Percentiles rank a stretch among this genome's conserved stretches.
Evolutionary conservation across 176 grass and related monocot species (phyloP).

Genomic region (Echinochloa phyllopogon): DNA sequence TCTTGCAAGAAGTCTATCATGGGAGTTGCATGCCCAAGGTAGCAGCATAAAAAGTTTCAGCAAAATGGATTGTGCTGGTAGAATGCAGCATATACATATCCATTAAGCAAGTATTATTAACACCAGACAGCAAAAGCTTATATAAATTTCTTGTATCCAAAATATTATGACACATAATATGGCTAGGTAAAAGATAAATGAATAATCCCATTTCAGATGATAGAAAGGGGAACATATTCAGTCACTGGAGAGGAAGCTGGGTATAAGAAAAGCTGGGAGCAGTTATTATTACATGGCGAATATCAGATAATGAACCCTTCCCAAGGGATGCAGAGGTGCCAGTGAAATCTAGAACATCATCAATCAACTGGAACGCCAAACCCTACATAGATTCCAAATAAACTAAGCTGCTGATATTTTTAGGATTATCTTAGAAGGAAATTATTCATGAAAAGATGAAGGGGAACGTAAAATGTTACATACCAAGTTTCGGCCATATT

Average conservation of each 20-base stretch:
- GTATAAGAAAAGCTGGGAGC: neutral
- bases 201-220: conserved; percentile 23
- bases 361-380: conserved; percentile 93
- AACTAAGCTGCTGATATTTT: conserved; percentile 19
- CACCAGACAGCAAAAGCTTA: conserved; percentile 13
- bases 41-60: neutral
- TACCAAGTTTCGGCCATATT: conserved; percentile 96
- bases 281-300: conserved; percentile 74
- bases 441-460: neutral
- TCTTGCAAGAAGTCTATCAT: neutral
- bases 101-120: neutral
- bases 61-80: neutral
- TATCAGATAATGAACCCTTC: conserved; percentile 91
- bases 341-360: conserved; percentile 97
- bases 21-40: conserved; percentile 12
- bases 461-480: conserved; percentile 26
- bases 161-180: conserved; percentile 1
- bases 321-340: conserved; percentile 88
- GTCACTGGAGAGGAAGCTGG: neutral
- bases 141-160: neutral
- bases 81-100: conserved; percentile 23
- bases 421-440: conserved; percentile 23
- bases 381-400: conserved; percentile 58
- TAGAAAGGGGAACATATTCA: neutral
- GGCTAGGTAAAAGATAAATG: conserved; percentile 7